Evolutionary conservation across 805 yeast species (phyloP).

Genomic region (Candida ovalis): DNA sequence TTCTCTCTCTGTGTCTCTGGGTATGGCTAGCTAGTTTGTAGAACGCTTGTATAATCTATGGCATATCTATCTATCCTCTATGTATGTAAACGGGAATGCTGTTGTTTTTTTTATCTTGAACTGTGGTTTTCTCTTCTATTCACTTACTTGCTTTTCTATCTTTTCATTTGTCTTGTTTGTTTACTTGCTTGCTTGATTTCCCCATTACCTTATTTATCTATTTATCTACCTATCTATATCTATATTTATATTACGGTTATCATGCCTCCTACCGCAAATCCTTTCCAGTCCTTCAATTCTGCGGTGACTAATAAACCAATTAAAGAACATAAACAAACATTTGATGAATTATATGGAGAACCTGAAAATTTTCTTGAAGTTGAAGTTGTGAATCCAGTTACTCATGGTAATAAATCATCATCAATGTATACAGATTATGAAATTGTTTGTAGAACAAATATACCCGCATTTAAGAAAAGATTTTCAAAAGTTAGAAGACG

Average conservation of each 20-base stretch:
- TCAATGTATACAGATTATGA: slow-evolving; percentile 89
- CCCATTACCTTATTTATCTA: not conserved
- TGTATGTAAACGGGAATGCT: no score
- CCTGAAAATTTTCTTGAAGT: slow-evolving; percentile 94
- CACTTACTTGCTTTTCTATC: no score
- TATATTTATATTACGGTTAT: not conserved
- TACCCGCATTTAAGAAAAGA: slow-evolving; percentile 76
- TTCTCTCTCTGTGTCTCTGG: no score
- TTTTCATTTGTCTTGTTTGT: no score
- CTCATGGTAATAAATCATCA: slow-evolving; percentile 55
- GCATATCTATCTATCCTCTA: no score
- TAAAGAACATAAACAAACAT: slow-evolving; percentile 48
- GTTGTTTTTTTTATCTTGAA: no score
- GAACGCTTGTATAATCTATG: no score
- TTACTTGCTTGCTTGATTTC: not conserved
- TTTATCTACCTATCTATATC: not conserved
- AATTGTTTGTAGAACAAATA: slow-evolving; percentile 81
- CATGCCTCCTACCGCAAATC: slow-evolving; percentile 28
- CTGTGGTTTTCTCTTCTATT: no score
- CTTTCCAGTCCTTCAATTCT: slow-evolving; percentile 30
- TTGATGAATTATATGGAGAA: slow-evolving; percentile 83
- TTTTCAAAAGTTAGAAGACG: slow-evolving; percentile 73
- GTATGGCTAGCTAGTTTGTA: no score
- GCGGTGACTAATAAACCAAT: slow-evolving; percentile 21
- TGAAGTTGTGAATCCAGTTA: slow-evolving; percentile 78